Conservation (phyloP, 352 stramenopile genomes). For the Phytophthora sp. region DNA sequence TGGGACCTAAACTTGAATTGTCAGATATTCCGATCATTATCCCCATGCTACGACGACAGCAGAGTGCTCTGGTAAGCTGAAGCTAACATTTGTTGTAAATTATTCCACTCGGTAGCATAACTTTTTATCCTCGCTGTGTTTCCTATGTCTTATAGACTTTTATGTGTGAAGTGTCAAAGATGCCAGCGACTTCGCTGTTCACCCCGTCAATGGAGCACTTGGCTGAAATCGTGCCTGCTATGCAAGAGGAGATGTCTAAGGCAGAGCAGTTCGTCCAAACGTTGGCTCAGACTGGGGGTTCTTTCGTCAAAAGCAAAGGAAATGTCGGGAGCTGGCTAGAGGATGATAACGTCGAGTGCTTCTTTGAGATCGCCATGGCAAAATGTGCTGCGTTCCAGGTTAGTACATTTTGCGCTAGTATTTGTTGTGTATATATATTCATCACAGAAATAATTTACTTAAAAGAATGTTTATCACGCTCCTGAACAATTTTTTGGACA, state of each 20-base stretch:
- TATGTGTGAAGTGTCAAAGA: constrained; percentile 92
- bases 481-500: too few species aligned
- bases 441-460: too few species aligned
- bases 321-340: constrained; percentile 89
- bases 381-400: constrained; percentile 73
- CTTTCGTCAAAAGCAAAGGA: constrained; percentile 53
- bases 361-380: constrained; percentile 92
- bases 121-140: background rate
- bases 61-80: constrained; percentile 86
- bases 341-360: constrained; percentile 88
- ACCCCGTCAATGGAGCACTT: constrained; percentile 89
- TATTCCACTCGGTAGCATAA: background rate
- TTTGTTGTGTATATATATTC: too few species aligned
- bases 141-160: constrained; percentile 65
- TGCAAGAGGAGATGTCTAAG: constrained; percentile 88
- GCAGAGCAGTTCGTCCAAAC: constrained; percentile 87
- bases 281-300: constrained; percentile 52
- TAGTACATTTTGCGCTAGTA: constrained; percentile 1
- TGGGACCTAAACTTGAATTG: constrained; percentile 89
- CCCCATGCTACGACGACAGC: constrained; percentile 92
- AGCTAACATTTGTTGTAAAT: too few species aligned
- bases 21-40: constrained; percentile 94
- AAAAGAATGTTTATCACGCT: too few species aligned
- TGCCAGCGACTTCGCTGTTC: constrained; percentile 90
- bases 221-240: constrained; percentile 71